A percentile compares a stretch with the other conserved stretches of the same genome.
Evolutionary conservation across 192 early-diverging fungal species (phyloP).

Genomic region (Dimargaris xerosporica): DNA sequence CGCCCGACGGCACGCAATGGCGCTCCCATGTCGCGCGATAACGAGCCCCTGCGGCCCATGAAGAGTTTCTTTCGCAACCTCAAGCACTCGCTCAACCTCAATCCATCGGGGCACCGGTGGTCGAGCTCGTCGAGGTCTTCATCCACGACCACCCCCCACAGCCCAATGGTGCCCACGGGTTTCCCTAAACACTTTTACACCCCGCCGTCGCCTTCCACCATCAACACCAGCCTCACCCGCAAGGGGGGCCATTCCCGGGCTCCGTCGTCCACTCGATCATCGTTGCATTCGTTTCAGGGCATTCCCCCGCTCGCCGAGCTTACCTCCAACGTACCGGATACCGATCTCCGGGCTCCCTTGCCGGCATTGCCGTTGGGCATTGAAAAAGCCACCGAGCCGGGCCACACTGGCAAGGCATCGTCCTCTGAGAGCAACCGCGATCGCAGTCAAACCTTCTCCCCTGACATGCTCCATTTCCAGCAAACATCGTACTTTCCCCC

Average conservation of each 20-base stretch:
- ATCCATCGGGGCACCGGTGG: not conserved
- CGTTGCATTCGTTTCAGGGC: conserved; percentile 7
- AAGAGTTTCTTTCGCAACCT: conserved; percentile 6
- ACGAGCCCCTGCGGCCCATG: conserved; percentile 6
- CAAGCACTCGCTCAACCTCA: not conserved
- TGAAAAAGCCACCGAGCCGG: not conserved
- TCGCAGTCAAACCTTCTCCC: not conserved
- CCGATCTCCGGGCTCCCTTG: not conserved
- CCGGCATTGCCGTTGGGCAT: not conserved
- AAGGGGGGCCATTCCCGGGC: conserved; percentile 4
- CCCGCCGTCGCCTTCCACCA: conserved; percentile 8
- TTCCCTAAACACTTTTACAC: conserved; percentile 3
- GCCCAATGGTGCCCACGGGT: conserved; percentile 1
- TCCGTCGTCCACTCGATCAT: conserved; percentile 8
- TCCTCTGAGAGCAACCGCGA: not conserved
- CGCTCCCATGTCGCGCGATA: not conserved
- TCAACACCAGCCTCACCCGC: conserved; percentile 3
- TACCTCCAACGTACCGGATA: not conserved
- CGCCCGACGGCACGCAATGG: conserved; percentile 10
- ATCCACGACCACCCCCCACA: conserved; percentile 10
- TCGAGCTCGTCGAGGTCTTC: conserved; percentile 7
- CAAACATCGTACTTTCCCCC: conserved; percentile 9
- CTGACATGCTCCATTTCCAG: not conserved
- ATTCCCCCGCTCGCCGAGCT: not conserved
- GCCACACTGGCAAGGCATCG: not conserved